Conservation (phyloP, 768 basidiomycete genomes). For the Mycena indigotica region DNA sequence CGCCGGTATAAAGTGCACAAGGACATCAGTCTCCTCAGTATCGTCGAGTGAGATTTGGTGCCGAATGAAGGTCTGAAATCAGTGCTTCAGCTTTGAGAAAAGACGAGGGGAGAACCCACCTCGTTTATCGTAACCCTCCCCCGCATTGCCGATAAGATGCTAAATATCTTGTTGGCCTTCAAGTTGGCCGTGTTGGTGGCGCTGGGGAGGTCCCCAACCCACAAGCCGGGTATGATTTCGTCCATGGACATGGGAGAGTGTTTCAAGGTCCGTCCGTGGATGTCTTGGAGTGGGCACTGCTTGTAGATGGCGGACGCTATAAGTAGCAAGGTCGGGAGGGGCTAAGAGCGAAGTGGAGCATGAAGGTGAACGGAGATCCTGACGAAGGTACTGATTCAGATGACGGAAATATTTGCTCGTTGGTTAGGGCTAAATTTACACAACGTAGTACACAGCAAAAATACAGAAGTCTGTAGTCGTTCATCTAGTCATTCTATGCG, state of each 20-base stretch:
- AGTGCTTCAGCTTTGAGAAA: not conserved
- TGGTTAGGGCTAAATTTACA: not conserved
- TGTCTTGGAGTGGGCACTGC: too few species aligned
- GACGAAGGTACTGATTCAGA: not conserved
- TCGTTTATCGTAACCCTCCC: constrained; percentile 67
- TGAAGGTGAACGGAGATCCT: not conserved
- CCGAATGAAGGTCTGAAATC: constrained; percentile 69
- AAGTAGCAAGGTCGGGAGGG: not conserved
- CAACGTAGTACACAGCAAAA: too few species aligned
- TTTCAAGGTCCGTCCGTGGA: not conserved
- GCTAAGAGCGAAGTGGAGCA: not conserved
- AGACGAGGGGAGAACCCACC: too few species aligned
- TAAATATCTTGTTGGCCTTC: constrained; percentile 71
- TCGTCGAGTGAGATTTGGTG: constrained; percentile 82
- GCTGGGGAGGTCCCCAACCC: constrained; percentile 81
- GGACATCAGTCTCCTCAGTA: constrained; percentile 72
- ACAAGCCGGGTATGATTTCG: constrained; percentile 75
- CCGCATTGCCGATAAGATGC: constrained; percentile 73
- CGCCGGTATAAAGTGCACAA: constrained; percentile 74
- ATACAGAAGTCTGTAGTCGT: too few species aligned
- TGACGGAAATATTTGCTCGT: too few species aligned
- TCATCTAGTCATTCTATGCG: too few species aligned
- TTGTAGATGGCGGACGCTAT: too few species aligned
- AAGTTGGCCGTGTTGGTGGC: constrained; percentile 65
- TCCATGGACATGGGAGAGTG: constrained; percentile 54